Percentiles rank a stretch among this genome's conserved stretches.
Conservation (phyloP, 1,139 yeast species). For the Zhuliangozyma blackwelliae region DNA sequence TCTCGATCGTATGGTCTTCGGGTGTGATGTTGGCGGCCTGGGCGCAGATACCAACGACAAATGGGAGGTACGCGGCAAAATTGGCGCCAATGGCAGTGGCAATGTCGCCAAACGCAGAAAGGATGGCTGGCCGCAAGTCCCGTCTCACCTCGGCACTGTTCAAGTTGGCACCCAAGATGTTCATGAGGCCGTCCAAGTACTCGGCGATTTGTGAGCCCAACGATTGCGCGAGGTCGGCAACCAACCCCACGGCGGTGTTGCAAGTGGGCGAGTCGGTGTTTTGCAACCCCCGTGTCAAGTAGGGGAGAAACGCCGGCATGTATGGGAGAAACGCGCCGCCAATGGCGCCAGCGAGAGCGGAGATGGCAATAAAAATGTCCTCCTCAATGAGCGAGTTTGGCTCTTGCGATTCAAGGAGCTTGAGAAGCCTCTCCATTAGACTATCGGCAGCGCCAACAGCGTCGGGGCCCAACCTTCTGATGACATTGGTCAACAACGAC, state of each 20-base stretch:
- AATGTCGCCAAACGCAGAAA: conserved; percentile 95
- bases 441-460: conserved; percentile 71
- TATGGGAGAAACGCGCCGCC: conserved; percentile 68
- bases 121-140: conserved; percentile 79
- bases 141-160: conserved; percentile 64
- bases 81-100: conserved; percentile 81
- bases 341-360: conserved; percentile 81
- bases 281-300: conserved; percentile 67
- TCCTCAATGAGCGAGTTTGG: conserved; percentile 85
- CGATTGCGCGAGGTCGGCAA: conserved; percentile 96
- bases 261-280: conserved; percentile 83
- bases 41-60: conserved; percentile 68
- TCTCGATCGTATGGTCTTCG: conserved; percentile 62
- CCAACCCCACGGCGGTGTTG: conserved; percentile 86
- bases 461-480: conserved; percentile 72
- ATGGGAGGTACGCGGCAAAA: conserved; percentile 71
- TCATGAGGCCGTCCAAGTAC: conserved; percentile 79
- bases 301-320: conserved; percentile 80
- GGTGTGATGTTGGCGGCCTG: conserved; percentile 53
- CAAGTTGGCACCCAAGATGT: conserved; percentile 68
- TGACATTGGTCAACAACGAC: conserved; percentile 81
- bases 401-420: conserved; percentile 56
- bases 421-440: conserved; percentile 79
- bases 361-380: conserved; percentile 86
- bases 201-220: conserved; percentile 69